Evolutionary conservation across 208 protist genomes (phyloP), one percentile per base, ranked within the genome.

Genomic region (Leishmania martiniquensis): DNA sequence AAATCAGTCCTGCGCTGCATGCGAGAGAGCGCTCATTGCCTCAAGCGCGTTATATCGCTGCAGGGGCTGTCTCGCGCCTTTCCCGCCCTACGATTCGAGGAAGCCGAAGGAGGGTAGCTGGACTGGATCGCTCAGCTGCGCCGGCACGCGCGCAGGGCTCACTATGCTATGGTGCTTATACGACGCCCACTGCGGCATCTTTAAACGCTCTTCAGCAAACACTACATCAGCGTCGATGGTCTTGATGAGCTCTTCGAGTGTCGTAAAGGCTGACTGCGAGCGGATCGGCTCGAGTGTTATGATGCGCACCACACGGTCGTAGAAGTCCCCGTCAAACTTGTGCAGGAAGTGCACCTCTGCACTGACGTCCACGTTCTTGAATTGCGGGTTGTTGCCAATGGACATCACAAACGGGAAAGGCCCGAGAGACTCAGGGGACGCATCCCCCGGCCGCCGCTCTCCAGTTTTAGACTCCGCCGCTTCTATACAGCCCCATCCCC

Each of bases 351-450:
- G 86, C 45, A 94, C 89, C 79, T 98, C 96, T 13, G 86, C 92
- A n/a, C 87, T 94, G 45, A 96, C 55, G 1, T 84, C 84, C 39
- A 82, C 78, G 69, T 97, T 91, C 45, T 90, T 73, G 79, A 97
- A 98, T 44, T 98, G 95, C 2, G 94, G 93, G 83, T 98, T 98
- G 82, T 87, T 90, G 44, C 96, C 96, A 54, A 98, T 85, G 15
- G 91, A 97, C 91, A 97, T 95, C 72, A 89, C 93, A 73, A 97
- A 92, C 0, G 89, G 86, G 73, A 89, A 92, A 5, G 92, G 88
- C 0, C 88, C 92, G 2, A 82, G 66, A 34, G 75, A 44, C 0
- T 25, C 63, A 5, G 42, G 39, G 0, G 70, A 37, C n/a, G 45
- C 65, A 29, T 45, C 54, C n/a, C 67, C 77, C 13, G 44, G 20